Evolutionary conservation across 371 early-diverging fungal species (phyloP), one percentile per base, ranked within the genome.

Genomic region (Saksenaea oblongispora): DNA sequence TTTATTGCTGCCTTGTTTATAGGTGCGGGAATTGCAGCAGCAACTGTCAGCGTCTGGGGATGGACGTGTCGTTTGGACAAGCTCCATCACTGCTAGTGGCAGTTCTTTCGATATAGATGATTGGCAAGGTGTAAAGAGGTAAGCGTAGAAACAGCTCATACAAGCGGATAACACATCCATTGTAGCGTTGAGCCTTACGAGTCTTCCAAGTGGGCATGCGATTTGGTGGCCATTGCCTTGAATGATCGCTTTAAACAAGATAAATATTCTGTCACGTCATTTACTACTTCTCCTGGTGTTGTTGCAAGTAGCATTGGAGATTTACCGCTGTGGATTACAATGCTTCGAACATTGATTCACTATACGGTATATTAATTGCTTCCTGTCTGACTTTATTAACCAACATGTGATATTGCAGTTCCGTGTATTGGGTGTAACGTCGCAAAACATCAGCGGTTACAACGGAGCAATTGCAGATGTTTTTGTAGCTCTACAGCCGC

Each of bases 41-140:
- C 63, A 79, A 26, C 28, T 92, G 63, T 56, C 64, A 18, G 67
- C 69, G 3, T 73, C 86, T 0, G 82, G 74, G 10, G 83, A 76
- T 8, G 83, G 84, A n/a, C 83, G 92, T n/a, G 80, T 95, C 5
- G 80, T 95, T 14, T 95, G 94, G 93, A 90, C 92, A 5, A 85
- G 91, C 31, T 95, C 95, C 0, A 64, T 78, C 36, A 87, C 92
- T 1, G 87, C 91, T 0, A 72, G 72, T 2, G 78, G 75, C 18
- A 64, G 62, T 0, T 58, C 63, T 27, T 91, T 91, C 65, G 63
- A 75, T 55, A 67, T 70, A 9, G 66, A 82, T 1, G 95, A 95
- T 59, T 90, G 85, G 84, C 92, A 94, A 74, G 89, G 90, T 37
- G 59, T 92, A 5, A 66, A 84, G 35, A 78, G 84, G 76, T 87